Evolutionary conservation across 257 asterid species (phyloP), one percentile per base, ranked within the genome.

Genomic region (Przewalskia tangutica): DNA sequence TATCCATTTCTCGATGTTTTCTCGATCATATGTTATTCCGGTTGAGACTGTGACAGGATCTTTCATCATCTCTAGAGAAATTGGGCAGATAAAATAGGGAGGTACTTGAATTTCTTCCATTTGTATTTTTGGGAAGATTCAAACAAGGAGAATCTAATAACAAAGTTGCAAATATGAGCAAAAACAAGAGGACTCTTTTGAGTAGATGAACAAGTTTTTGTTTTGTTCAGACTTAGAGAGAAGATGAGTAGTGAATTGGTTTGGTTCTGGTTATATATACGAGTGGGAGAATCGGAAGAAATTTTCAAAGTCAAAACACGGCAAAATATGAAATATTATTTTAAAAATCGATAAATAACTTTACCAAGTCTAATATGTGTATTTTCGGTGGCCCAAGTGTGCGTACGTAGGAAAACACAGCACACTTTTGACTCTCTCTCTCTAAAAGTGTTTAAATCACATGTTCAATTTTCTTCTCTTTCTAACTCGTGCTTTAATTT

Each of bases 11-110:
- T 95, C 97, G 83, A 95, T 95, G 88, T 87, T 87, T 18, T 88
- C 91, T 10, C 99, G 81, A 81, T 95, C 99, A 78, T 92, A 95
- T 46, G 97, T 91, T 51, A 94, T 93, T 46, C 99, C 99, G 7
- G 97, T 92, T 0, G 91, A 59, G 83, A 89, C 32, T 0, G 91
- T 91, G 4, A 95, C 97, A 0, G 99, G 99, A 14, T 93, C 99
- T 84, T 90, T 90, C 99, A 95, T 95, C 62, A 94, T 90, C 54
- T 92, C 87, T 2, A 95, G 88, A 0, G 93, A 86, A 16, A 95
- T 95, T 1, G 99, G 99, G 81, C 99, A 95, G 3, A 95, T 83
- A 18, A 93, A 95, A 75, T 89, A 93, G 0, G 93, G 86, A 0
- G 99, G 98, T 23, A 93, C 89, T 51, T 93, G 93, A 64, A 93